A percentile compares a stretch with the other conserved stretches of the same genome.
phyloP scores from a whole-genome alignment of 2,329 filamentous ascomycete species.

The Talaromyces sp. region DNA sequence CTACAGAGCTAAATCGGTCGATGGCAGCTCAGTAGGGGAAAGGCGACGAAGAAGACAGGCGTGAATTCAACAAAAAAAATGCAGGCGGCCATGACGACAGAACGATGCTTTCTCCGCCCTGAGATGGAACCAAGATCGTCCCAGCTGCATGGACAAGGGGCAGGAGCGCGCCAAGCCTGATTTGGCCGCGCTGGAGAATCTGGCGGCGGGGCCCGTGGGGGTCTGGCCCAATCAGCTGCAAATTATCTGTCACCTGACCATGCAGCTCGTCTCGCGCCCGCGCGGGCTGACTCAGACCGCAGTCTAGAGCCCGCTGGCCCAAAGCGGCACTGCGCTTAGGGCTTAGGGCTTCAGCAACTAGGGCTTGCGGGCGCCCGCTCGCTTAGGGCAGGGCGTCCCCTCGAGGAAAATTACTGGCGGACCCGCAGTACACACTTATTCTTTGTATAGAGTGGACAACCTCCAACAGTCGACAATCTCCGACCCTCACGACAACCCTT shows the following conservation, averaged over 20 bases:
- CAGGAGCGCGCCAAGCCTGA: not conserved
- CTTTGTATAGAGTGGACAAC: slow-evolving; percentile 21
- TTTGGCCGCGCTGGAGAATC: not conserved
- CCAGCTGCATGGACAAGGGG: not conserved
- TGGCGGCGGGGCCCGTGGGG: not conserved
- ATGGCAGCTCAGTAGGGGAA: not conserved
- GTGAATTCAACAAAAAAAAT: not conserved
- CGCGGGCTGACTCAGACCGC: not conserved
- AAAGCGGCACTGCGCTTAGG: slow-evolving; percentile 1
- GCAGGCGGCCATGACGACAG: slow-evolving; percentile 7
- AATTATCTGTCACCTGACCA: slow-evolving; percentile 3
- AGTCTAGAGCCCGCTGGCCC: not conserved
- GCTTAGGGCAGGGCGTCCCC: not conserved
- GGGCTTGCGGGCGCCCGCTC: slow-evolving; percentile 6
- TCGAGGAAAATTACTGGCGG: slow-evolving; percentile 6
- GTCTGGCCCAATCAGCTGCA: not conserved
- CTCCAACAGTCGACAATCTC: slow-evolving; percentile 32
- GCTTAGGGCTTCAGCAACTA: slow-evolving; percentile 9
- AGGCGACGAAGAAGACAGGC: not conserved
- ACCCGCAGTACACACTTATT: slow-evolving; percentile 10
- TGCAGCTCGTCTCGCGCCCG: not conserved
- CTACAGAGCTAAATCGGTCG: not conserved
- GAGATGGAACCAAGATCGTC: not conserved
- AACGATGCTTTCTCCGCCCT: not conserved
- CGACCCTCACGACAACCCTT: slow-evolving; percentile 23